Base-by-base conservation (phyloP, 768 basidiomycete genomes). In the Termitomyces sp. region DNA sequence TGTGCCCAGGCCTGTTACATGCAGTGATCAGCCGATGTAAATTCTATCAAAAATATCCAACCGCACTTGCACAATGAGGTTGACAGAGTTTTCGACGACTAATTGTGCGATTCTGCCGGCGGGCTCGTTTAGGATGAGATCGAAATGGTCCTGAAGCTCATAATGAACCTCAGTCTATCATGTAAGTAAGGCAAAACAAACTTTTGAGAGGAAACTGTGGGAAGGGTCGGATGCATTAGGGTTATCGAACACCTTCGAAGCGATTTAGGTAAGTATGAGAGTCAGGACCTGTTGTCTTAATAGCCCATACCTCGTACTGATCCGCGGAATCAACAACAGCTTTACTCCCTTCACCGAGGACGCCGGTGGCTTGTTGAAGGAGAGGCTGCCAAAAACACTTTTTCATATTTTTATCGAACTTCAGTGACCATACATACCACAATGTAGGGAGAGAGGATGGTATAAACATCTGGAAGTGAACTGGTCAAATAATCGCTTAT, bases 151-250 rank as follows among this genome's bases (percentile, higher is more conserved):
- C 83, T 86, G 56, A 3, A 57, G 47, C 30, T 45, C 9, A 17
- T 9, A 37, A 43, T 56, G 51, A 55, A 40, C 37, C 53, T 51
- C 11, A 19, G 17, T 43, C 50, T 43, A 43, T 33, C 21, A 46
- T 50, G 8, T 44, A 15, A 15, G 15, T 23, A 31, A 21, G 15
- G 9, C 8, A 8, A 26, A 47, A 50, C 60, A 42, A 45, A 83
- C 84, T 75, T 88, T 89, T 40, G 85, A 86, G 49, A 89, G 73
- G 60, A 86, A 70, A 68, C 84, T 86, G 68, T 89, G 87, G 1
- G 86, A 85, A 3, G 87, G 88, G 64, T 89, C 61, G 19, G 63
- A 84, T 10, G 87, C 85, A 60, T 79, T 67, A 5, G 81, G 78
- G 62, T 87, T 78, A 62, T 85, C 73, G 69, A 88, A 90, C 21